These are phyloP conservation scores for Apodospora peruviana DNA, from an alignment of 495 filamentous ascomycete species.

Conservation along the genomic window DNA sequence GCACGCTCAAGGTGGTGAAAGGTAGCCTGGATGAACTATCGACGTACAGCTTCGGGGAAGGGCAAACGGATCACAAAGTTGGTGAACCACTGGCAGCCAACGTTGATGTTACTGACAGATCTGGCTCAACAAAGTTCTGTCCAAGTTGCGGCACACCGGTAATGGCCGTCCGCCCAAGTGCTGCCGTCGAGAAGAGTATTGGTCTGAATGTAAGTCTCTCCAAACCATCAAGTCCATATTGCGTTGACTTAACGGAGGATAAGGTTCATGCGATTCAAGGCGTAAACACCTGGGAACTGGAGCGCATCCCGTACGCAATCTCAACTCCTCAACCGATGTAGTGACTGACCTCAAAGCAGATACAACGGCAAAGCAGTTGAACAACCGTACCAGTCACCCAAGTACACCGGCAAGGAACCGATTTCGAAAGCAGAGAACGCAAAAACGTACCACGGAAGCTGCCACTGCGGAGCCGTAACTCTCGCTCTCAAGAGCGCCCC, in stretches of 20 bases:
- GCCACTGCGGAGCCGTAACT: not conserved
- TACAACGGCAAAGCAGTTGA: conserved; percentile 27
- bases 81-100: no score
- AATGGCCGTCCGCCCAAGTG: conserved; percentile 14
- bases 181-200: not conserved
- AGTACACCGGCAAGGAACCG: conserved; percentile 29
- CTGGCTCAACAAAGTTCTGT: no score
- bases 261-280: conserved; percentile 29
- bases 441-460: not conserved
- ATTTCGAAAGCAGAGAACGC: conserved; percentile 12
- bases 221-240: no score
- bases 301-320: not conserved
- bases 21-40: conserved; percentile 23
- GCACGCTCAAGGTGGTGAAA: conserved; percentile 33
- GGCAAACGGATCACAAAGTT: conserved; percentile 28
- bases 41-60: conserved; percentile 23
- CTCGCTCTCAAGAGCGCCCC: conserved; percentile 30
- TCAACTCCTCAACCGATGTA: not conserved
- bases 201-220: conserved; percentile 3
- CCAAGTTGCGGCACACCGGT: conserved; percentile 33
- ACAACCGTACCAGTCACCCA: conserved; percentile 22
- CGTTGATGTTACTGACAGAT: no score
- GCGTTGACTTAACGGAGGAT: no score
- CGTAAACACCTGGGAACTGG: conserved; percentile 28
- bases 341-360: conserved; percentile 9